Base-by-base conservation (phyloP, 2,329 filamentous ascomycete species). In the Paraconiothyrium brasiliense region DNA sequence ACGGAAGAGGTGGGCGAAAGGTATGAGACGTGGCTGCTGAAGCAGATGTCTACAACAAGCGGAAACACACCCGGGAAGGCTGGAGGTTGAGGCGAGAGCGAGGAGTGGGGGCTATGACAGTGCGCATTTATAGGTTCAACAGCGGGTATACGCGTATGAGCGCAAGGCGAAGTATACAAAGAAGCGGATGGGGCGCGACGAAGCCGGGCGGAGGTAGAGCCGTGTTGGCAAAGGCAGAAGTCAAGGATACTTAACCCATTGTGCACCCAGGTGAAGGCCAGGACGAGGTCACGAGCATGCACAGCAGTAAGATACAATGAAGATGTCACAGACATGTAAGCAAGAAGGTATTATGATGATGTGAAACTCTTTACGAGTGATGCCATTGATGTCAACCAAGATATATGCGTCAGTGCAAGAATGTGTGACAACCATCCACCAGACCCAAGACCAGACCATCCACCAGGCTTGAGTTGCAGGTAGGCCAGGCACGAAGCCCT, bases 1-100 rank as follows among this genome's bases (percentile, higher is more conserved):
- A 51, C 54, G 5, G 52, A 57, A 2, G 61, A 65, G 35, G 10
- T n/a, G 14, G 65, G 66, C 2, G 54, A 65, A 61, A 57, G 63
- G 35, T 67, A 60, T 48, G 64, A 69, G 62, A 63, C 58, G 14
- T 71, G 67, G 65, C 44, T 67, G 27, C 11, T 69, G 39, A 52
- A 54, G 30, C 61, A 69, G 41, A 58, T 63, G 14, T 49, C 50
- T 22, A 34, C 14, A 6, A 24, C 14, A 39, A 58, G 54, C 24
- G 51, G 48, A 16, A 51, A 54, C 11, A 39, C 22, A 34, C 39
- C 34, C 41, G 54, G n/a, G 52, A 27, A 14, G 22, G 16, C 10
- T 14, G n/a, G 34, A 4, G 13, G n/a, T 10, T 27, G 16, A 20
- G 11, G 22, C 20, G 41, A 16, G 5, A 22, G 10, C 13, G 13